Evolutionary conservation across 257 asterid genomes (phyloP).

Genomic region (Penstemon davidsonii): DNA sequence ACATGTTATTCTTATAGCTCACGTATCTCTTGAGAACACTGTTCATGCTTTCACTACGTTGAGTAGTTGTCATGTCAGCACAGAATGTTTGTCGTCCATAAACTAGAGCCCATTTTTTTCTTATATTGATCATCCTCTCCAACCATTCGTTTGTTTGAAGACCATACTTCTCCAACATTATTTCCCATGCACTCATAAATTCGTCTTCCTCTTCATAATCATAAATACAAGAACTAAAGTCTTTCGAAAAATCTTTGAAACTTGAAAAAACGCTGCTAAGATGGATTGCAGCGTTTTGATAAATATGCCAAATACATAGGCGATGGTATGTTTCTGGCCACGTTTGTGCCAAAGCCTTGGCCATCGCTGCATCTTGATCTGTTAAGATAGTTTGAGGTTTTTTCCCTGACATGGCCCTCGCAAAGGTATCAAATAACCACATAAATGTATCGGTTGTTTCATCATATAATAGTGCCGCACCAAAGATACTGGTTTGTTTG

Average conservation of each 20-base stretch:
- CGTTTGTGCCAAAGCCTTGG: too few relatives aligned
- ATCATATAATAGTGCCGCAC: too few relatives aligned
- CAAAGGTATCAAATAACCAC: too few relatives aligned
- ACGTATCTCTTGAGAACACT: background rate
- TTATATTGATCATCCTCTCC: background rate
- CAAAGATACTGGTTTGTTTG: too few relatives aligned
- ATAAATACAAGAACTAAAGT: slow-evolving; percentile 2
- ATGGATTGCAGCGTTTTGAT: background rate
- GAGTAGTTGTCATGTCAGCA: too few relatives aligned
- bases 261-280: background rate
- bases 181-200: slow-evolving; percentile 9
- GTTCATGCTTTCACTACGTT: background rate
- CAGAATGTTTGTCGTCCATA: too few relatives aligned
- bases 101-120: background rate
- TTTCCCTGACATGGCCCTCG: too few relatives aligned
- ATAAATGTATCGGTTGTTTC: too few relatives aligned
- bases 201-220: slow-evolving; percentile 9
- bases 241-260: background rate
- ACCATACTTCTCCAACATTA: slow-evolving; percentile 5
- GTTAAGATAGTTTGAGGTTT: too few relatives aligned
- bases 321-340: too few relatives aligned
- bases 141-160: slow-evolving; percentile 5
- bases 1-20: background rate
- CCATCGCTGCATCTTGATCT: too few relatives aligned
- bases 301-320: too few relatives aligned